Base-by-base conservation (phyloP, 2,329 filamentous ascomycete genomes). In the Neophaeococcomyces aloes region DNA sequence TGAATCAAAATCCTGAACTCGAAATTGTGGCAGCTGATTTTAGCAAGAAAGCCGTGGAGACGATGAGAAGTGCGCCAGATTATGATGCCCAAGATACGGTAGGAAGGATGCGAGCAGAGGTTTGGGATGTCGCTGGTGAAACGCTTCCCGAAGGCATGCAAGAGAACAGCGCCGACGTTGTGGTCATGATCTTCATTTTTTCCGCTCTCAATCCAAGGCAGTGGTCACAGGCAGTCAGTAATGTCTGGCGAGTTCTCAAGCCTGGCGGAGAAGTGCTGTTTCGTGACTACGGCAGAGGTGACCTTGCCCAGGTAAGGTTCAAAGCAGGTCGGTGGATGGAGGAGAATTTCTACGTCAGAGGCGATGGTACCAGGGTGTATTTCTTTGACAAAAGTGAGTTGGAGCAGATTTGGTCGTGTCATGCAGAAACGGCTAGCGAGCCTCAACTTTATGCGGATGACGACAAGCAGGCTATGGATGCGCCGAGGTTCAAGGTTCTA, bases 151-250 rank as follows among this genome's bases (percentile, higher is more conserved):
- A 86, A 1, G 84, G 79, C 1, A 67, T 98, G 13, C 69, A 69
- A 38, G 81, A 87, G 56, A 79, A 73, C n/a, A 84, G 78, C 47
- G 87, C 95, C 47, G 89, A 98, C 63, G 78, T 96, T 30, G 86
- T 94, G 29, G 72, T 98, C 42, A 79, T 98, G 74, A 86, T 98
- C 48, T 98, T 98, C 68, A 89, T 96, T 59, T 96, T 98, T 70
- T 94, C 86, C 14, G 91, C 91, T 2, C 69, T 98, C 36, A 80
- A 83, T 27, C 91, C 91, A 0, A 62, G 65, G 37, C 87, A 98
- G 63, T 98, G 91, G 91, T 68, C 72, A 38, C 76, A 79, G 59
- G 86, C 87, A 10, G 78, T 96, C 30, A 68, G 72, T 46, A 98
- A 96, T 59, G 77, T 95, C 13, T 76, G 83, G 63, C 76, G 76